Evolutionary conservation across 2,329 filamentous ascomycete genomes (phyloP).

Genomic region (Venturia oleaginea): DNA sequence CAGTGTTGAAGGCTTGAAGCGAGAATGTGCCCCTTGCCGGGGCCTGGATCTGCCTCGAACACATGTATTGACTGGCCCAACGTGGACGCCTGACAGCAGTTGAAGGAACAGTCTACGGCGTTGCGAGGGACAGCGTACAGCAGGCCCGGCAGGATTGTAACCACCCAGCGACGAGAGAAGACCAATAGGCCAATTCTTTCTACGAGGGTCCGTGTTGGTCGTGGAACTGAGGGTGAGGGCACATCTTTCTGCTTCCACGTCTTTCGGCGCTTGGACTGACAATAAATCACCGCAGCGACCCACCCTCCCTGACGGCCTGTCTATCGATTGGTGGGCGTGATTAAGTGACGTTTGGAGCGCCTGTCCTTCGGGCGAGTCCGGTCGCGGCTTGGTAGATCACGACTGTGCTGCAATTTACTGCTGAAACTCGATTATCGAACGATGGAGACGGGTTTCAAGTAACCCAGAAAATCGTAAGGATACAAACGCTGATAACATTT

Average conservation of each 20-base stretch:
- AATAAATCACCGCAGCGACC: background rate
- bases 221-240: background rate
- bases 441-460: constrained; percentile 7
- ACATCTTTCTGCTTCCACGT: constrained; percentile 5
- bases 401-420: constrained; percentile 1
- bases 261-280: constrained; percentile 4
- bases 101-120: background rate
- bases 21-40: constrained; percentile 1
- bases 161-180: background rate
- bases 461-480: background rate
- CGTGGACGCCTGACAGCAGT: constrained; percentile 5
- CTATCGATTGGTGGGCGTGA: background rate
- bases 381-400: constrained; percentile 5
- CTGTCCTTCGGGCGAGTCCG: constrained; percentile 1
- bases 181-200: background rate
- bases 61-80: background rate
- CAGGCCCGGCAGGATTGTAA: background rate
- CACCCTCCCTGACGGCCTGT: background rate
- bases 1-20: background rate
- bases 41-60: background rate
- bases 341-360: constrained; percentile 5
- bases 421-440: constrained; percentile 4
- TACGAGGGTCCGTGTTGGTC: background rate
- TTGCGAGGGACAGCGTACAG: background rate
- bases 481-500: background rate